Conservation (phyloP, 179 eudicot genomes). For the Patellifolia procumbens region DNA sequence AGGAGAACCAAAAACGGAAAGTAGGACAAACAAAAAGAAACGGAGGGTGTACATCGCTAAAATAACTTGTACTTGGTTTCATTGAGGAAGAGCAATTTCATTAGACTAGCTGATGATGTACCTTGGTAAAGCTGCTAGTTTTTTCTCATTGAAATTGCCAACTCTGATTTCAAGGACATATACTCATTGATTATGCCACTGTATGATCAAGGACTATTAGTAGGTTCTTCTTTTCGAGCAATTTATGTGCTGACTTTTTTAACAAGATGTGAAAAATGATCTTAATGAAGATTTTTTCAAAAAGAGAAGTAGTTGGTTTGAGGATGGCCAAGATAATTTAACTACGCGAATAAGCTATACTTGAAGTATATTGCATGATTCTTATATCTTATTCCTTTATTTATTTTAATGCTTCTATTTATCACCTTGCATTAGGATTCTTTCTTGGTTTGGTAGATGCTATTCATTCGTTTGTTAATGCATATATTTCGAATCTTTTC, state of each 20-base stretch:
- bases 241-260: too few relatives aligned
- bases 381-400: neutral
- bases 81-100: neutral
- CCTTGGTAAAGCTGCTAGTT: neutral
- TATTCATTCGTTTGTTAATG: neutral
- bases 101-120: neutral
- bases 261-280: too few relatives aligned
- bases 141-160: neutral
- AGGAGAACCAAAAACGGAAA: too few relatives aligned
- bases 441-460: too few relatives aligned
- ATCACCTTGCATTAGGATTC: too few relatives aligned
- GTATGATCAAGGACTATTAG: neutral
- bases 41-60: neutral
- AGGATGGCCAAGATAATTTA: too few relatives aligned
- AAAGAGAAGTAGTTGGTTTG: too few relatives aligned
- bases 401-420: neutral
- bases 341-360: neutral
- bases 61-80: neutral
- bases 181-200: neutral
- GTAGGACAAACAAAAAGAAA: too few relatives aligned
- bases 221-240: neutral
- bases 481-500: neutral
- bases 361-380: neutral
- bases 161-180: too few relatives aligned
- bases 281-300: too few relatives aligned